Conservation (phyloP, 768 basidiomycete genomes). For the Trametes elegans region DNA sequence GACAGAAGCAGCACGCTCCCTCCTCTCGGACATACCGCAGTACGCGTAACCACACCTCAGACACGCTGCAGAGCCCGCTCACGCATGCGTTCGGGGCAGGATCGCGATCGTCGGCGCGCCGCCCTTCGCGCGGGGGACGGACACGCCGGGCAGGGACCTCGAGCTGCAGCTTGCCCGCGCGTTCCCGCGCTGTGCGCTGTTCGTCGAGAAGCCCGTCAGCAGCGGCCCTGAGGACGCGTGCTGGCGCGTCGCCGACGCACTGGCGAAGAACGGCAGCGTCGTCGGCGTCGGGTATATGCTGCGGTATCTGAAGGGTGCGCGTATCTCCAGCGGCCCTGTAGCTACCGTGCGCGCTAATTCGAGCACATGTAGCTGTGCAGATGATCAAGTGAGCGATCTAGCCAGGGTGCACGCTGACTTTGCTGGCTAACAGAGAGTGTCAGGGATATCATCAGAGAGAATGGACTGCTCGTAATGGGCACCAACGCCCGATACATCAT, state of each 20-base stretch:
- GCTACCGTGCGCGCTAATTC: no score
- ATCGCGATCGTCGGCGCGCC: slow-evolving; percentile 43
- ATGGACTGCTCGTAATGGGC: slow-evolving; percentile 49
- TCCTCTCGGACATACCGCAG: slow-evolving; percentile 5
- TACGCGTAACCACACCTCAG: neutral
- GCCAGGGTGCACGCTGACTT: neutral
- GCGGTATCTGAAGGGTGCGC: slow-evolving; percentile 38
- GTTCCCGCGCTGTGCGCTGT: slow-evolving; percentile 43
- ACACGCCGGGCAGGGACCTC: slow-evolving; percentile 38
- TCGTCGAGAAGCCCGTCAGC: slow-evolving; percentile 46
- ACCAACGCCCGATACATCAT: slow-evolving; percentile 48
- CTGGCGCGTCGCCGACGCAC: slow-evolving; percentile 18
- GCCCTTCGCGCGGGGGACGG: slow-evolving; percentile 41
- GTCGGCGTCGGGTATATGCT: slow-evolving; percentile 38
- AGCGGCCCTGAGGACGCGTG: slow-evolving; percentile 26
- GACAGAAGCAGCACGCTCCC: slow-evolving; percentile 3
- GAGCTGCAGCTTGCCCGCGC: slow-evolving; percentile 41
- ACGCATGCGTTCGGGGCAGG: slow-evolving; percentile 19
- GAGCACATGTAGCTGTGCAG: slow-evolving; percentile 36
- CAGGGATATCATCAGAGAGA: slow-evolving; percentile 44
- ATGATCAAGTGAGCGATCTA: slow-evolving; percentile 37
- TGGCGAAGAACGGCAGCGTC: slow-evolving; percentile 2
- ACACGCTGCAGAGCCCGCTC: neutral
- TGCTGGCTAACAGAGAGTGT: neutral
- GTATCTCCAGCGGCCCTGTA: no score